Base-by-base conservation (phyloP, 331 rosid genomes). In the Rhamnella rubrinervis region DNA sequence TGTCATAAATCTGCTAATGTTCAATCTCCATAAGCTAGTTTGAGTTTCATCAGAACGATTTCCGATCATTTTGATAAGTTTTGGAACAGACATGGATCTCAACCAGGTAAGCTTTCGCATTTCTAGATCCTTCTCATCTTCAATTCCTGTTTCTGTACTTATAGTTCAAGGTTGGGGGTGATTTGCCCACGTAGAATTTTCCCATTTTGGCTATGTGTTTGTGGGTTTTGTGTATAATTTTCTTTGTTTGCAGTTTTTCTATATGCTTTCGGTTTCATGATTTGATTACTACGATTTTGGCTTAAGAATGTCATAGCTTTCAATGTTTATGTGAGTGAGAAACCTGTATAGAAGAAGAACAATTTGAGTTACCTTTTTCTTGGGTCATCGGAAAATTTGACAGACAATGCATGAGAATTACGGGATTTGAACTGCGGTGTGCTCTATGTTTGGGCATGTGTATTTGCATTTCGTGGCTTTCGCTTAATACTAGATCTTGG, bases 81-180 rank as follows among this genome's bases (percentile, higher is more conserved):
- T 39, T 49, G 41, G 15, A 49, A 26, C 44, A 35, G n/a, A 31
- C 18, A 75, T 75, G 79, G 74, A 75, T 75, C 70, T 68, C 51
- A 52, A 49, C 53, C 79, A 53, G 79, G 79, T 75, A 68, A 75
- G 79, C 40, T 31, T 39, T 41, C 65, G 68, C 73, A 35, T 57
- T 59, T 61, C 74, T 20, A 31, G 25, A 2, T 28, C 28, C 38
- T 46, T 44, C 23, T 50, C 53, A 5, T 58, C 62, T 56, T 47
- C 77, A 19, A 65, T 55, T 56, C 13, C 59, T 25, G 55, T 20
- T 65, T 13, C 53, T 19, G 6, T 66, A 47, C 26, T 52, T 7
- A 44, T 35, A 28, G 67, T 13, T 31, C 37, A 18, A 67, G 60
- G 49, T 46, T 66, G 35, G 18, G 18, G 28, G 31, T 13, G 5